Percentiles rank a stretch among this genome's conserved stretches.
Conservation (phyloP, 2,329 filamentous ascomycete species). For the Neopestalotiopsis clavispora region DNA sequence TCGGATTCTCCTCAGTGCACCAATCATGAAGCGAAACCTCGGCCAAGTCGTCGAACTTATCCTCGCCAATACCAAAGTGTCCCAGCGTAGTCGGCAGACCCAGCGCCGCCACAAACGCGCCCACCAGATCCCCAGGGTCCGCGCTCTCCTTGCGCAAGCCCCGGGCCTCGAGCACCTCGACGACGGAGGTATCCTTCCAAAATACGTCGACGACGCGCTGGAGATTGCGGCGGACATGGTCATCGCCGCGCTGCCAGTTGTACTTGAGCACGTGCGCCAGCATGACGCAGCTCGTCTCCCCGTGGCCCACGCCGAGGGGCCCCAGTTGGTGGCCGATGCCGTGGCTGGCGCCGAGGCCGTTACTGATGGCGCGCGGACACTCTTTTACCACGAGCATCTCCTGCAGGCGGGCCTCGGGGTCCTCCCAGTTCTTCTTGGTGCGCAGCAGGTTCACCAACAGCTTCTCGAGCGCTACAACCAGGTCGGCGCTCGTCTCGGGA, state of each 20-base stretch:
- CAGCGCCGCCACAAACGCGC: conserved; percentile 22
- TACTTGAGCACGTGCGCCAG: conserved; percentile 25
- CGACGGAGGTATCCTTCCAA: conserved; percentile 10
- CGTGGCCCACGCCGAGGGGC: conserved; percentile 27
- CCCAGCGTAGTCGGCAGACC: conserved; percentile 24
- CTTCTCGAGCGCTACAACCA: conserved; percentile 16
- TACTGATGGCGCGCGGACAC: conserved; percentile 8
- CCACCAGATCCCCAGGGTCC: conserved; percentile 21
- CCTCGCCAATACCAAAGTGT: conserved; percentile 25
- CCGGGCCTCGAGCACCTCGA: conserved; percentile 19
- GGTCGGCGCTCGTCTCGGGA: conserved; percentile 13
- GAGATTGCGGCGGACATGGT: conserved; percentile 16
- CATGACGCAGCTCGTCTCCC: conserved; percentile 28
- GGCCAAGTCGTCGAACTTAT: conserved; percentile 24
- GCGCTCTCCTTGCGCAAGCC: conserved; percentile 16
- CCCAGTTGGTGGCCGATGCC: conserved; percentile 31
- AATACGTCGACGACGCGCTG: conserved; percentile 18
- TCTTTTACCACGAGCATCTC: conserved; percentile 20
- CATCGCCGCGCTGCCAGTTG: conserved; percentile 22
- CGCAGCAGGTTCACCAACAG: conserved; percentile 22
- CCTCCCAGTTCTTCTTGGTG: conserved; percentile 24
- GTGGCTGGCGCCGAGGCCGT: conserved; percentile 26
- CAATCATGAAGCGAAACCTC: conserved; percentile 23
- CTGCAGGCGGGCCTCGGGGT: conserved; percentile 26
- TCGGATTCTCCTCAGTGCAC: conserved; percentile 23